Conservation (phyloP, 371 early-diverging fungal genomes). For the Rhizopus arrhizus region DNA sequence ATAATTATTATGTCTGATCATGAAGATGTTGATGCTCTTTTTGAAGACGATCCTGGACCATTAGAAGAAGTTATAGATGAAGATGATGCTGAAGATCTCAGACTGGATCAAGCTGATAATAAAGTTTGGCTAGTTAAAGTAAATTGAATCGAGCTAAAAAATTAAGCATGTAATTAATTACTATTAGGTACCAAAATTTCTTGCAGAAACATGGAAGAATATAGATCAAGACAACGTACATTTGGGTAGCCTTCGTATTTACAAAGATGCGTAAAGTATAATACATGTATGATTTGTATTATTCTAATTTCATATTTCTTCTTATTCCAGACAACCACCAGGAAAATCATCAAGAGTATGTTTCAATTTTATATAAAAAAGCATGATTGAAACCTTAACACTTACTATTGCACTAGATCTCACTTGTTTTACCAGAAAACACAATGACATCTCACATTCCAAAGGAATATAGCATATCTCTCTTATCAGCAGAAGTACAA, state of each 20-base stretch:
- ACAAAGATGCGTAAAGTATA: slow-evolving; percentile 50
- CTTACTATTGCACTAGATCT: slow-evolving; percentile 34
- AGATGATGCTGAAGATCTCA: slow-evolving; percentile 76
- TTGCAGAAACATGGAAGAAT: slow-evolving; percentile 80
- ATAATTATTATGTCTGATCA: slow-evolving; percentile 29
- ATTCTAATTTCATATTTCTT: not conserved
- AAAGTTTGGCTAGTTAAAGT: slow-evolving; percentile 93
- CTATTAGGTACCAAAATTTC: slow-evolving; percentile 72
- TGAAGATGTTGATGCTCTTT: slow-evolving; percentile 58
- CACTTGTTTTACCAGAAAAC: slow-evolving; percentile 67
- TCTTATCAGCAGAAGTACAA: slow-evolving; percentile 65
- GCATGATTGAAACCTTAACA: not conserved
- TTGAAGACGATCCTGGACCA: slow-evolving; percentile 65
- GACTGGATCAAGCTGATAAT: slow-evolving; percentile 63
- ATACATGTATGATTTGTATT: not conserved
- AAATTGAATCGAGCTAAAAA: slow-evolving; percentile 18
- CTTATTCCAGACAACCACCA: slow-evolving; percentile 36
- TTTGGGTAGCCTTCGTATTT: slow-evolving; percentile 81
- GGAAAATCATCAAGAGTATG: slow-evolving; percentile 25
- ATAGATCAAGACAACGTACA: slow-evolving; percentile 69
- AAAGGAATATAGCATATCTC: slow-evolving; percentile 74
- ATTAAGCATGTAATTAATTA: not conserved
- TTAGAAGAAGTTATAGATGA: slow-evolving; percentile 54
- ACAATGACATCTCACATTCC: slow-evolving; percentile 60
- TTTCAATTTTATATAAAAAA: not conserved